These are phyloP conservation scores for Fusarium odoratissimum DNA, from an alignment of 2,329 filamentous ascomycete genomes.

Conservation along the genomic window DNA sequence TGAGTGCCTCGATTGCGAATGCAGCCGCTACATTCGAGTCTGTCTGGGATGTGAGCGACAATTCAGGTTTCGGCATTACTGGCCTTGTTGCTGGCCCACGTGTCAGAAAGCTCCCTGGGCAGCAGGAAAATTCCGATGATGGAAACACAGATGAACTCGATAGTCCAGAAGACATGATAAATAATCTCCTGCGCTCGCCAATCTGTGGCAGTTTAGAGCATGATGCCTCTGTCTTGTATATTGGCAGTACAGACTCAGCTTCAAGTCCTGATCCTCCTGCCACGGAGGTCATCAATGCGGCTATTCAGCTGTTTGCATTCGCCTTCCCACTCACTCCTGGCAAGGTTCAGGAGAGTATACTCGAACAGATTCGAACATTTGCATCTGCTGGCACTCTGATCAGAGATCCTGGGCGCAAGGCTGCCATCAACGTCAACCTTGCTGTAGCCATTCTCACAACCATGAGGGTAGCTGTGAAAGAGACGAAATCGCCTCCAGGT, in stretches of 20 bases:
- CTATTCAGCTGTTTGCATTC: conserved; percentile 92
- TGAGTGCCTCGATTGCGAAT: conserved; percentile 92
- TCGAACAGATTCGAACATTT: conserved; percentile 93
- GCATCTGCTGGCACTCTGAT: conserved; percentile 83
- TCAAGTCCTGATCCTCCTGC: conserved; percentile 79
- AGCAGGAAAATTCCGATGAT: conserved; percentile 65
- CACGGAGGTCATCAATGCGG: conserved; percentile 94
- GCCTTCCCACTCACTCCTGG: conserved; percentile 88
- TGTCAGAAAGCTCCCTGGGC: conserved; percentile 75
- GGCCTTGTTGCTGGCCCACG: conserved; percentile 84
- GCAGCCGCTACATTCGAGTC: conserved; percentile 91
- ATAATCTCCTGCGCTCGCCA: conserved; percentile 72
- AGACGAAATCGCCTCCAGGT: conserved; percentile 78
- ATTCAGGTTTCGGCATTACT: conserved; percentile 93
- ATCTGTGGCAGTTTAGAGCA: conserved; percentile 88
- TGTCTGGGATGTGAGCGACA: conserved; percentile 95
- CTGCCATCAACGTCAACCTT: conserved; percentile 91
- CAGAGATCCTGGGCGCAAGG: conserved; percentile 86
- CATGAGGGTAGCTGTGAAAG: conserved; percentile 85
- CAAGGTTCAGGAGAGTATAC: conserved; percentile 93
- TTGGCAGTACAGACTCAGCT: conserved; percentile 59
- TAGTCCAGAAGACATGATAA: conserved; percentile 73
- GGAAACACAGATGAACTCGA: conserved; percentile 59
- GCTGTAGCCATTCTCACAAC: conserved; percentile 83
- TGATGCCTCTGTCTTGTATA: conserved; percentile 85